Base-by-base conservation (phyloP, 163 green algal species). In the Coccomyxa subellipsoidea region DNA sequence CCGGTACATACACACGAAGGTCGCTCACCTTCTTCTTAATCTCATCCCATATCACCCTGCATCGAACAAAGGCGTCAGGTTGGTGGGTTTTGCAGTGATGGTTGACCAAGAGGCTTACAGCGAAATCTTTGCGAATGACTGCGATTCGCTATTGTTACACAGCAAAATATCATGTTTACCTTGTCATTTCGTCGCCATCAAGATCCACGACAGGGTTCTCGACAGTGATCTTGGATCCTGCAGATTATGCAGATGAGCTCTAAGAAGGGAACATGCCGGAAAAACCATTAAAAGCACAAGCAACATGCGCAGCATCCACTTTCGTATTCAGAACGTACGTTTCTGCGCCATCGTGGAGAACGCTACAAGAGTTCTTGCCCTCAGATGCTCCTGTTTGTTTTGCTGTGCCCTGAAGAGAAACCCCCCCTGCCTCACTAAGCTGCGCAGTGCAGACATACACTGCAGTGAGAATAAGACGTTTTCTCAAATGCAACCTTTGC, bases 1-100 rank as follows among this genome's bases (percentile, higher is more conserved):
- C n/a, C n/a, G n/a, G n/a, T n/a, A n/a, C n/a, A n/a, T n/a, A 39
- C 3, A 54, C 1, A 69, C 53, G 77, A 27, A 69, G 70, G 29
- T 35, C 10, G 15, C 75, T 66, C 70, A 96, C 92, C 90, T 98
- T 98, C 75, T 97, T 90, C 87, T 99, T 99, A 85, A 99, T 99
- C 84, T 96, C 93, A 38, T 88, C 77, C 96, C 96, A 99, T 76
- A 99, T 99, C 21, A 99, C 95, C 32, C 95, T 95, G 86, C 84
- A 87, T 3, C 29, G 54, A 37, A 47, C 39, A 78, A 84, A 78
- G 4, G n/a, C n/a, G 38, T 2, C 54, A 86, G 21, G 66, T 80
- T n/a, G n/a, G n/a, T n/a, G n/a, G n/a, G n/a, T n/a, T n/a, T n/a
- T n/a, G n/a, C n/a, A n/a, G n/a, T n/a, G n/a, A n/a, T n/a, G n/a